phyloP scores from a whole-genome alignment of 352 stramenopile genomes.

The Porosira glacialis region DNA sequence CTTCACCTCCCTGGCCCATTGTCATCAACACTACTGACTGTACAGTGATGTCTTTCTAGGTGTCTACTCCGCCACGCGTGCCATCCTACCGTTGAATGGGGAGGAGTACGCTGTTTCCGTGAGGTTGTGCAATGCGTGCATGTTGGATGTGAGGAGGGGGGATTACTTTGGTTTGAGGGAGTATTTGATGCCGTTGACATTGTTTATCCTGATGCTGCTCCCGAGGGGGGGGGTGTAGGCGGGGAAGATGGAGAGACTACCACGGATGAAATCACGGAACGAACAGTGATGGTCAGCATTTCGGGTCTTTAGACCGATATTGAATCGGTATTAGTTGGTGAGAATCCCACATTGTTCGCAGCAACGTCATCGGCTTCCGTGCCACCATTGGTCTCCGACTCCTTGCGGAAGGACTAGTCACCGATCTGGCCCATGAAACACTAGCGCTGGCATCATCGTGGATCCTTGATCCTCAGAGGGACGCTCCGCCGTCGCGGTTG shows the following conservation, averaged over 20 bases:
- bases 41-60: too few relatives aligned
- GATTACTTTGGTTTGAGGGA: conserved; percentile 78
- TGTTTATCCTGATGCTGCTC: too few relatives aligned
- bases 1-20: too few relatives aligned
- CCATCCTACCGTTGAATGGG: too few relatives aligned
- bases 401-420: conserved; percentile 51
- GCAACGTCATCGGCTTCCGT: too few relatives aligned
- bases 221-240: too few relatives aligned
- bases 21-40: too few relatives aligned
- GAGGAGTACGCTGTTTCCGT: too few relatives aligned
- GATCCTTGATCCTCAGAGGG: conserved; percentile 50
- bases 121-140: conserved; percentile 73
- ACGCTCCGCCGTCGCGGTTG: conserved; percentile 61
- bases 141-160: conserved; percentile 69
- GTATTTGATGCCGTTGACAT: too few relatives aligned
- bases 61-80: too few relatives aligned
- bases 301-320: conserved; percentile 64
- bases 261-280: conserved; percentile 45
- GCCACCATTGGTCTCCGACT: too few relatives aligned
- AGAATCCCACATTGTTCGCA: too few relatives aligned
- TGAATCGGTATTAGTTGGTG: conserved; percentile 57
- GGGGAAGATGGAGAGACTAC: conserved; percentile 13
- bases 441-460: conserved; percentile 56
- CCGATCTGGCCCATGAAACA: conserved; percentile 57
- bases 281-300: conserved; percentile 66